These are phyloP conservation scores for Oldenlandia corymbosa DNA, from an alignment of 257 asterid species.

Conservation along the genomic window DNA sequence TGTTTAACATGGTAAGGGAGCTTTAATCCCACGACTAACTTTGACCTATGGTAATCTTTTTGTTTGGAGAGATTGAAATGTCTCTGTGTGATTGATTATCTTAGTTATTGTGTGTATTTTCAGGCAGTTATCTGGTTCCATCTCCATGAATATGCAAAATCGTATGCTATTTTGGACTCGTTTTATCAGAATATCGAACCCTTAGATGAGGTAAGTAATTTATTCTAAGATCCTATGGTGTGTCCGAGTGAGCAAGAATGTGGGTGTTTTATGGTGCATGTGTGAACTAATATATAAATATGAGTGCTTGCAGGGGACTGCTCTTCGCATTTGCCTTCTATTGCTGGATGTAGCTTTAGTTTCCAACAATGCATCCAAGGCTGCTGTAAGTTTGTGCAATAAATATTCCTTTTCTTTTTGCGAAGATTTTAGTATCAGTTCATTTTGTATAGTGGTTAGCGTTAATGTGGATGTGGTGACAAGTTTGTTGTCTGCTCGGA, in stretches of 20 bases:
- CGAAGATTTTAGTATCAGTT: neutral
- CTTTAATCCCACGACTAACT: constrained; percentile 17
- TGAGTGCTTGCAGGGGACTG: constrained; percentile 61
- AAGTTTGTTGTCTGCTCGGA: neutral
- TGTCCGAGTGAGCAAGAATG: no score
- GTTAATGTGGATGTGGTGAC: neutral
- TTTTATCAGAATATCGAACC: constrained; percentile 83
- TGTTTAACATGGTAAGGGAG: constrained; percentile 61
- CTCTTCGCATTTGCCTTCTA: constrained; percentile 78
- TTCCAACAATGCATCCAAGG: constrained; percentile 58
- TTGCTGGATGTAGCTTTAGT: constrained; percentile 82
- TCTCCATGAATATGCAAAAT: constrained; percentile 75
- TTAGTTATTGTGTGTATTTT: constrained; percentile 19
- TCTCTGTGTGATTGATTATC: constrained; percentile 13
- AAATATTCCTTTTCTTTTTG: constrained; percentile 2
- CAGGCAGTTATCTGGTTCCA: constrained; percentile 93
- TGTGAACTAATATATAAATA: constrained; percentile 22
- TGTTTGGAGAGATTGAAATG: constrained; percentile 1
- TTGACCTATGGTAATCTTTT: constrained; percentile 1
- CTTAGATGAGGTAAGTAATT: constrained; percentile 65
- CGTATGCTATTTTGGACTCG: constrained; percentile 63
- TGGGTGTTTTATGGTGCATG: neutral
- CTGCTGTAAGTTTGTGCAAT: constrained; percentile 55
- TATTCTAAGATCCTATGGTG: constrained; percentile 5
- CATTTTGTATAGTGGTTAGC: neutral